Evolutionary conservation across 139 green algal species (phyloP).

Genomic region (Chlorella ohadii): DNA sequence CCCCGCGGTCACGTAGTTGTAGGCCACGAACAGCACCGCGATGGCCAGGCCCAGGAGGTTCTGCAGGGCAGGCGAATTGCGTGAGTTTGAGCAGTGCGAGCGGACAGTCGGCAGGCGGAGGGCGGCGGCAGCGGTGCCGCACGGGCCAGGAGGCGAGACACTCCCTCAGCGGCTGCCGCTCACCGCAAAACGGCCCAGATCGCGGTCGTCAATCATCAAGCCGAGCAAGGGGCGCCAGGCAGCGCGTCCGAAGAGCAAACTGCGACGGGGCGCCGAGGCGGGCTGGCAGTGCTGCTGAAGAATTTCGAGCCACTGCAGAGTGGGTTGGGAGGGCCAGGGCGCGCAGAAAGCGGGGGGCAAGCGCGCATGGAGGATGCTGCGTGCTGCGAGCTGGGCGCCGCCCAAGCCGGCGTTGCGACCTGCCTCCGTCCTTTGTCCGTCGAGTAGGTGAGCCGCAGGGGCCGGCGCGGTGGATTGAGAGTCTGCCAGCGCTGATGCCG

Average conservation of each 20-base stretch:
- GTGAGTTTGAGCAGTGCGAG: neutral
- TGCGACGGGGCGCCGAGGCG: too few species aligned
- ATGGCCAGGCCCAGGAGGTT: conserved; percentile 78
- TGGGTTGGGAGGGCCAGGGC: too few species aligned
- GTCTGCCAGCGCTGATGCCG: too few species aligned
- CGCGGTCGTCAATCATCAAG: conserved; percentile 68
- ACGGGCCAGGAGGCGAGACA: too few species aligned
- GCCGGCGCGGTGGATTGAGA: too few species aligned
- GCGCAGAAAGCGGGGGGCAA: too few species aligned
- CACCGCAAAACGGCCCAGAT: conserved; percentile 72
- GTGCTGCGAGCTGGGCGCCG: neutral
- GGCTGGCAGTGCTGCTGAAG: too few species aligned
- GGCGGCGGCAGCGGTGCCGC: neutral
- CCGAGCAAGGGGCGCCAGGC: too few species aligned
- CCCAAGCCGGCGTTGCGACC: neutral
- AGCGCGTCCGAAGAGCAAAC: too few species aligned
- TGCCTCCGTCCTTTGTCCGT: conserved; percentile 6
- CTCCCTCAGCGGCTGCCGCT: neutral
- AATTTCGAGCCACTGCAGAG: too few species aligned
- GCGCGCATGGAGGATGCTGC: neutral
- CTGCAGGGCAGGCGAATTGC: conserved; percentile 41
- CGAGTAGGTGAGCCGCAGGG: neutral
- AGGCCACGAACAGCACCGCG: conserved; percentile 76
- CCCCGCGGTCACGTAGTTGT: conserved; percentile 78
- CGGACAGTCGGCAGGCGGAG: neutral